A percentile compares a stretch with the other conserved stretches of the same genome.
These are phyloP conservation scores for Aspergillus avenaceus DNA, from an alignment of 495 filamentous ascomycete genomes.

Conservation along the genomic window DNA sequence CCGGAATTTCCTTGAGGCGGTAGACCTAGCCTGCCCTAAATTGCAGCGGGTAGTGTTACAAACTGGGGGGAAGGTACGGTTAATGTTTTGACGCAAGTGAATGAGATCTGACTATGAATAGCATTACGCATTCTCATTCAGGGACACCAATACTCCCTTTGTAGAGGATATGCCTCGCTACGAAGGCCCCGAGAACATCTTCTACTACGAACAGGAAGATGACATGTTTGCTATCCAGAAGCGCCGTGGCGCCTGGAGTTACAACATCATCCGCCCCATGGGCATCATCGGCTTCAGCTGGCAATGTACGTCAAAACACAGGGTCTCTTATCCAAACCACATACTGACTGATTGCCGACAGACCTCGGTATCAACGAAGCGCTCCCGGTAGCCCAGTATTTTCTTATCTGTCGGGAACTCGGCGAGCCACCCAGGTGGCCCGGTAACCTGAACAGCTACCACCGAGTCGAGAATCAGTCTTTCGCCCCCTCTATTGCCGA, in stretches of 20 bases:
- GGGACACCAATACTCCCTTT: neutral
- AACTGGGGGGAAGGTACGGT: constrained; percentile 11
- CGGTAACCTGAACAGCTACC: neutral
- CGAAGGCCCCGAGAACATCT: constrained; percentile 1
- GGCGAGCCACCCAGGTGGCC: neutral
- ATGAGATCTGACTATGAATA: neutral
- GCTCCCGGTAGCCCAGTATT: constrained; percentile 12
- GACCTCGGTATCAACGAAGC: constrained; percentile 12
- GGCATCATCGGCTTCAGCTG: constrained; percentile 13
- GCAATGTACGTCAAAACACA: neutral
- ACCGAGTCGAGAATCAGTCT: constrained; percentile 1
- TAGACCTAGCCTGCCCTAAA: neutral
- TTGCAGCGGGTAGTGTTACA: constrained; percentile 4
- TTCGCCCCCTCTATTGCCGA: constrained; percentile 9
- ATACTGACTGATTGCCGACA: neutral
- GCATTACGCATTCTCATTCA: constrained; percentile 3
- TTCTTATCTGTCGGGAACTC: constrained; percentile 16
- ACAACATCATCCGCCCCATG: constrained; percentile 16
- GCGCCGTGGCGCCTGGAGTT: constrained; percentile 8
- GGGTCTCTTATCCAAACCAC: neutral
- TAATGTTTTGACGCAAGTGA: neutral
- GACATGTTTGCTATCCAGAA: constrained; percentile 3
- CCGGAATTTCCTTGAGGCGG: constrained; percentile 15
- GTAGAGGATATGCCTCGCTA: neutral
- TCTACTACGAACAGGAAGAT: constrained; percentile 12